A percentile compares a stretch with the other conserved stretches of the same genome.
These are phyloP conservation scores for Wallacemonas sp. DNA, from an alignment of 208 protist genomes.

Conservation along the genomic window DNA sequence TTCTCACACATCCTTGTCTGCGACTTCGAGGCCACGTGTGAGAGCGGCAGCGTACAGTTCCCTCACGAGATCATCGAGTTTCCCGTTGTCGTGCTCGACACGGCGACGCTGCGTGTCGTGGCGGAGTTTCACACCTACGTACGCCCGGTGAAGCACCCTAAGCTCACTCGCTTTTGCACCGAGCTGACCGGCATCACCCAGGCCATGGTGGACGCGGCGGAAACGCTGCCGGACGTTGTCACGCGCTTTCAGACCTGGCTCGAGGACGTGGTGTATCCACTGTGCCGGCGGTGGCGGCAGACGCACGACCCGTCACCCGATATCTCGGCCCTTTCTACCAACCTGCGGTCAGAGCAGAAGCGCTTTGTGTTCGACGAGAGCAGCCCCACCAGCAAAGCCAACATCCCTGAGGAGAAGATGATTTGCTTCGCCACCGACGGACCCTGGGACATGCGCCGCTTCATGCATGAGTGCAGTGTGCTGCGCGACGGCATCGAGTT, in stretches of 20 bases:
- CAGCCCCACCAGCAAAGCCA: slow-evolving; percentile 17
- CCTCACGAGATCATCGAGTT: slow-evolving; percentile 97
- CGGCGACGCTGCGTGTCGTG: slow-evolving; percentile 49
- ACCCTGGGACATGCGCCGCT: slow-evolving; percentile 90
- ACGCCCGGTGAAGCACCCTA: slow-evolving; percentile 69
- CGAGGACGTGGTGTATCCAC: slow-evolving; percentile 59
- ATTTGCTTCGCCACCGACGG: slow-evolving; percentile 87
- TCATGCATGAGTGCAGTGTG: slow-evolving; percentile 88
- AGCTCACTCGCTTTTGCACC: slow-evolving; percentile 91
- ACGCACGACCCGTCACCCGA: slow-evolving; percentile 17
- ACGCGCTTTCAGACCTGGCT: slow-evolving; percentile 66
- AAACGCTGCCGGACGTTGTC: slow-evolving; percentile 63
- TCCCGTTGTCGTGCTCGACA: slow-evolving; percentile 90
- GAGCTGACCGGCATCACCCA: slow-evolving; percentile 96
- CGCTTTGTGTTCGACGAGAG: slow-evolving; percentile 52
- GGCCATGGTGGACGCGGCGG: slow-evolving; percentile 76
- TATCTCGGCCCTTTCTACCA: slow-evolving; percentile 24
- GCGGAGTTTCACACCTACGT: slow-evolving; percentile 92
- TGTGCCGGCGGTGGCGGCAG: slow-evolving; percentile 41
- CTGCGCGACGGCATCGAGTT: slow-evolving; percentile 71
- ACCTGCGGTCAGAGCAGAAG: slow-evolving; percentile 48
- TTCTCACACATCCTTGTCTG: slow-evolving; percentile 90
- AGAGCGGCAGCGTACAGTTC: slow-evolving; percentile 49
- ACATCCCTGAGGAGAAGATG: slow-evolving; percentile 49
- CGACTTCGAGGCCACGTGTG: slow-evolving; percentile 93